Base-by-base conservation (phyloP, 2,329 filamentous ascomycete species). In the Aspergillus phoenicis region DNA sequence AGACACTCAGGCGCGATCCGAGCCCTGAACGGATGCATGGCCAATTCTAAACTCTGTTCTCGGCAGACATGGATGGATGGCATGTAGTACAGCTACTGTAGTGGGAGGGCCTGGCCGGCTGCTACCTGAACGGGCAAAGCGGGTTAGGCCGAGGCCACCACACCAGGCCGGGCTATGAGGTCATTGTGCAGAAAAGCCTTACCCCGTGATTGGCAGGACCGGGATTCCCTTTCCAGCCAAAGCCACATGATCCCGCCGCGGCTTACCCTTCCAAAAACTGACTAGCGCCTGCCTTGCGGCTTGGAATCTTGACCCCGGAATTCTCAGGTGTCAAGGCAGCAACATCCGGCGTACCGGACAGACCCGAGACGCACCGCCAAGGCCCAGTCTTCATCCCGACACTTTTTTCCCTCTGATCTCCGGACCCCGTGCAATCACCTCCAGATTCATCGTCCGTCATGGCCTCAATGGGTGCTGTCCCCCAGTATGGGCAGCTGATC, bases 381-480 rank as follows among this genome's bases (percentile, higher is more conserved):
- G 43, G 28, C 30, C 52, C 43, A 66, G 64, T 61, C 62, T 39
- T 65, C 48, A 8, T 33, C 41, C 54, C 49, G 48, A 65, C 66
- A 70, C 70, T 73, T 74, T 75, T 74, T 74, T 73, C 68, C 63
- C 62, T 52, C 60, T 47, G 39, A 48, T 54, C 61, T 60, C 61
- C 60, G 61, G 55, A 54, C 33, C 56, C 53, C 45, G 47, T 24
- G 36, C 47, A 15, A 60, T 41, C 59, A 36, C 11, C 48, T 51
- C 39, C 66, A 64, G 59, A 59, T 53, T 62, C 60, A 30, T 54
- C 55, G 58, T 48, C 65, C 62, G 52, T 58, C 62, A 77, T 76
- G 76, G 75, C 75, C 68, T 72, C 75, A 70, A 74, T 78, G 68
- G 75, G 71, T 64, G 68, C 71, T 64, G 61, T 75, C 49, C 69